Conservation (phyloP, 2,329 filamentous ascomycete species). For the Ophiostoma sp. region DNA sequence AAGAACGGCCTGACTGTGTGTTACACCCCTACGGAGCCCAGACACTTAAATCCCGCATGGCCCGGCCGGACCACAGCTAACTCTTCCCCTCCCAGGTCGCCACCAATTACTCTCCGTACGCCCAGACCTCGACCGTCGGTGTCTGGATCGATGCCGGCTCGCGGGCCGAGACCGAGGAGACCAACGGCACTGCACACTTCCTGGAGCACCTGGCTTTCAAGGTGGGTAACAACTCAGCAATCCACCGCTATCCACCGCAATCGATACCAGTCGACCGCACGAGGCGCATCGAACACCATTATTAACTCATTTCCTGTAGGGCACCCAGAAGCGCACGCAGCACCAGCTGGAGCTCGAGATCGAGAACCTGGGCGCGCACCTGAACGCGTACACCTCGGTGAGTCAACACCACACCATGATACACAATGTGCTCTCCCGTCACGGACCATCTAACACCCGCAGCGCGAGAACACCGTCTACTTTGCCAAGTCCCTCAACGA, state of each 20-base stretch:
- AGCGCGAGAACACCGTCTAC: constrained; percentile 99
- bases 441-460: constrained; percentile 24
- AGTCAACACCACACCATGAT: constrained; percentile 22
- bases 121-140: constrained; percentile 95
- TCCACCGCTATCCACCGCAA: background rate
- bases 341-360: constrained; percentile 98
- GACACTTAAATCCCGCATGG: background rate
- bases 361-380: constrained; percentile 98
- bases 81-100: constrained; percentile 62
- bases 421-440: constrained; percentile 15
- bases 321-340: constrained; percentile 88
- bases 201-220: constrained; percentile 99
- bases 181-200: constrained; percentile 98
- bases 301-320: constrained; percentile 45
- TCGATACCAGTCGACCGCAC: background rate
- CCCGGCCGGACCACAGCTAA: constrained; percentile 5
- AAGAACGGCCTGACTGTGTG: constrained; percentile 93
- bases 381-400: constrained; percentile 99
- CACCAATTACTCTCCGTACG: constrained; percentile 95
- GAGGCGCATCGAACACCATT: background rate
- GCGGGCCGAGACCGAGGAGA: constrained; percentile 95
- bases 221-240: constrained; percentile 47
- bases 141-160: constrained; percentile 99
- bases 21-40: constrained; percentile 24
- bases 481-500: constrained; percentile 99